Percentiles rank a stretch among this genome's conserved stretches.
Evolutionary conservation across 257 asterid genomes (phyloP).

Genomic region (Solanum sitiens): DNA sequence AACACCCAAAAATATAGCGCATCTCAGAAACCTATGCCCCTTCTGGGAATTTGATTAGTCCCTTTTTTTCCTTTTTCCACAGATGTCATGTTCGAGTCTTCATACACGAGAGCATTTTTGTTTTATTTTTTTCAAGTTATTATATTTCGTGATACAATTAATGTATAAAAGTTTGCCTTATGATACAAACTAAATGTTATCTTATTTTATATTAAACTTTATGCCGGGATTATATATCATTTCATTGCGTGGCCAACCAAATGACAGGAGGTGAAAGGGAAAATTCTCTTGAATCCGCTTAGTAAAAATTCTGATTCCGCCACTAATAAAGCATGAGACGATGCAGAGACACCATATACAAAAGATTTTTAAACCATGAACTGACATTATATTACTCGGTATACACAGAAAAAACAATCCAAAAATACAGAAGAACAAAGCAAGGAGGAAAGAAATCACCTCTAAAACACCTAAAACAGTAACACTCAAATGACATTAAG

Average conservation of each 20-base stretch:
- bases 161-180: not conserved
- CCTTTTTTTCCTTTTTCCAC: not conserved
- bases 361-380: not conserved
- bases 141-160: not conserved
- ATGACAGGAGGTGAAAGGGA: not conserved
- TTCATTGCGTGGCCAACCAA: not conserved
- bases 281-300: no score
- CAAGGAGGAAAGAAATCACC: not conserved
- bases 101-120: no score
- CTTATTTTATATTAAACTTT: not conserved
- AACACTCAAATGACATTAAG: not conserved
- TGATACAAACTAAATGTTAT: not conserved
- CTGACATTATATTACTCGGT: not conserved
- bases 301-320: not conserved
- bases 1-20: not conserved
- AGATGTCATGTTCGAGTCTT: no score
- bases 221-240: not conserved
- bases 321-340: not conserved
- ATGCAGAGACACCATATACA: not conserved
- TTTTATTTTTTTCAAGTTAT: not conserved
- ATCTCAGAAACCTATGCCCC: not conserved
- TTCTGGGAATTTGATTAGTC: not conserved
- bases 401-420: not conserved
- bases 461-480: not conserved
- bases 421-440: not conserved